These are phyloP conservation scores for Globomyces sp. DNA, from an alignment of 371 early-diverging fungal species.

Conservation along the genomic window DNA sequence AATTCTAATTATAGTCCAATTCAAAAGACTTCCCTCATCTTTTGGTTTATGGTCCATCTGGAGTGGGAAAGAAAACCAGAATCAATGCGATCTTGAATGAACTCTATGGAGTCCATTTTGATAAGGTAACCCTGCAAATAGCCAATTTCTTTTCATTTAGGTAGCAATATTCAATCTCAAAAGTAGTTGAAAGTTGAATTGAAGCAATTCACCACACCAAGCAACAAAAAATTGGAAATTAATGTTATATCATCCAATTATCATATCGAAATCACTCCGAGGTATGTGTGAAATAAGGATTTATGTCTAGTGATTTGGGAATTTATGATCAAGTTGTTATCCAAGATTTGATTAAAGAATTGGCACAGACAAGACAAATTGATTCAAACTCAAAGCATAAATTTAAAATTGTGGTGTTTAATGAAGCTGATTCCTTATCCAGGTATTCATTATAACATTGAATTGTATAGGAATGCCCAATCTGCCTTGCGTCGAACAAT, in stretches of 20 bases:
- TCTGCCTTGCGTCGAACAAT: conserved; percentile 98
- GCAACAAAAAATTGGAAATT: conserved; percentile 79
- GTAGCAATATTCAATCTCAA: conserved; percentile 7
- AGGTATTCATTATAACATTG: conserved; percentile 4
- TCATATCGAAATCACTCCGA: conserved; percentile 88
- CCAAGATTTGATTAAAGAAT: conserved; percentile 96
- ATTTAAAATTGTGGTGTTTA: conserved; percentile 95
- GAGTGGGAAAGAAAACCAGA: conserved; percentile 97
- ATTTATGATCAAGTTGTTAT: conserved; percentile 94
- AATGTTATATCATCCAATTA: conserved; percentile 86
- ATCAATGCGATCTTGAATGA: conserved; percentile 81
- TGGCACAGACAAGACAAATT: conserved; percentile 98
- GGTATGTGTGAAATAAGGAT: too few species aligned
- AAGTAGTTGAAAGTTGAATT: conserved; percentile 82
- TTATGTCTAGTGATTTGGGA: conserved; percentile 79
- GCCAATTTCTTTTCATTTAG: background rate
- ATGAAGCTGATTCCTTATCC: conserved; percentile 93
- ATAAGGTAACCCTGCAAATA: conserved; percentile 61
- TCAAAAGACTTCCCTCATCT: conserved; percentile 88
- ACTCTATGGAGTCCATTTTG: conserved; percentile 89
- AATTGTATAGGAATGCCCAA: conserved; percentile 79
- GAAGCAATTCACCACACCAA: conserved; percentile 79
- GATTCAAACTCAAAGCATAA: conserved; percentile 71
- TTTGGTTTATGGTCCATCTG: conserved; percentile 95
- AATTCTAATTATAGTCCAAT: conserved; percentile 54